Evolutionary conservation across 257 asterid species (phyloP), one percentile per base, ranked within the genome.

Genomic region (Eustoma russellianum): DNA sequence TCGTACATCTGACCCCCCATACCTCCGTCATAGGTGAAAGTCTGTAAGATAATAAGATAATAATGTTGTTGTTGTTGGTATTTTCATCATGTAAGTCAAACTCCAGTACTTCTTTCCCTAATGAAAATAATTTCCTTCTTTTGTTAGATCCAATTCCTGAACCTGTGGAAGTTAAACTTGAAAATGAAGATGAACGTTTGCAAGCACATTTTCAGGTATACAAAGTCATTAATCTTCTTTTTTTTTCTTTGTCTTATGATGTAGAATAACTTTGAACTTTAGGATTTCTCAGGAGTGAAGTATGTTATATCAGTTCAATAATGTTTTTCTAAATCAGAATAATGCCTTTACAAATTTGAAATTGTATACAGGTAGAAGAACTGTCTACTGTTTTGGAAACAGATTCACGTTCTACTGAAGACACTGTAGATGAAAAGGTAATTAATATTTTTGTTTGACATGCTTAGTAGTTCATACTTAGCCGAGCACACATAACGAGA

Each of bases 361-460:
- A 43, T 67, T 40, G 62, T 67, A 53, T n/a, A 48, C 77, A 91
- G 97, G 89, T 87, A n/a, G 80, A 80, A 64, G 97, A 81, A 76
- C 64, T 87, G 68, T 56, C 71, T 8, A 68, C 68, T 8, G 74
- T 61, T 49, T 70, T 51, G 40, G 88, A 63, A 51, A 59, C 65
- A n/a, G 68, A 57, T 63, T 13, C 65, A 55, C 72, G 62, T 52
- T 56, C 60, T 55, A 64, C 53, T 43, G 85, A 68, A 24, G 77
- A 68, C 65, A 45, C 77, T 15, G 81, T 64, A 43, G 88, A 79
- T 14, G 59, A 61, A 28, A 70, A 78, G 64, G 98, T 81, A 69
- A 74, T 71, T 48, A n/a, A n/a, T n/a, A n/a, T n/a, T n/a, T n/a
- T n/a, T n/a, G n/a, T n/a, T n/a, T n/a, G n/a, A n/a, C n/a, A n/a